These are phyloP conservation scores for Trichoderma cornu-damae DNA, from an alignment of 2,329 filamentous ascomycete genomes.

Conservation along the genomic window DNA sequence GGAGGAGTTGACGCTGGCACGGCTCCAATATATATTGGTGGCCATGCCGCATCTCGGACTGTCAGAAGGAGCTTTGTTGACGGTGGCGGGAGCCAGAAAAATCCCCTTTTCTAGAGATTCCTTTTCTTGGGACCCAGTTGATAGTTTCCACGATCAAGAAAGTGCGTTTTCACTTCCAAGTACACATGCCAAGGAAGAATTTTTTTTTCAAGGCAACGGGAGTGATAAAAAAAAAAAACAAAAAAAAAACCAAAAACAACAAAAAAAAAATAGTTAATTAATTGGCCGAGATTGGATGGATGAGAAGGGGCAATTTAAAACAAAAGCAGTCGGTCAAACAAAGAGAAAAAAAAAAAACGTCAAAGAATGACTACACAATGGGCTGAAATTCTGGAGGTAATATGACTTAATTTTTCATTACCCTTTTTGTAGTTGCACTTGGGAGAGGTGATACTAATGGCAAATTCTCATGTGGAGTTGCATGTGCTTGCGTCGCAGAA, in stretches of 20 bases:
- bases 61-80: neutral
- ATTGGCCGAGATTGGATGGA: neutral
- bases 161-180: neutral
- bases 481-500: neutral
- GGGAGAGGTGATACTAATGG: too few relatives aligned
- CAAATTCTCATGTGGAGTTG: neutral
- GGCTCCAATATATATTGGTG: slow-evolving; percentile 38
- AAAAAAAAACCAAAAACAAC: neutral
- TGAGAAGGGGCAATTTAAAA: neutral
- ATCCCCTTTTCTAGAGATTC: neutral
- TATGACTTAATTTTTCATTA: too few relatives aligned
- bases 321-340: too few relatives aligned
- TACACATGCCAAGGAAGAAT: neutral
- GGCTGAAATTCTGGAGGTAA: neutral
- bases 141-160: neutral
- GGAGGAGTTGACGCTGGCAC: slow-evolving; percentile 38
- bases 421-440: too few relatives aligned
- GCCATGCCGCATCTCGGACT: slow-evolving; percentile 19
- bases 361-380: neutral
- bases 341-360: neutral
- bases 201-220: neutral
- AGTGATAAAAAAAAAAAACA: neutral
- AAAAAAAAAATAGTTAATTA: neutral
- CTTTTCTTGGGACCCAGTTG: neutral
- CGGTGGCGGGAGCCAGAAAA: too few relatives aligned